phyloP scores from a whole-genome alignment of 192 early-diverging fungal genomes.

The Coemansia sp. region DNA sequence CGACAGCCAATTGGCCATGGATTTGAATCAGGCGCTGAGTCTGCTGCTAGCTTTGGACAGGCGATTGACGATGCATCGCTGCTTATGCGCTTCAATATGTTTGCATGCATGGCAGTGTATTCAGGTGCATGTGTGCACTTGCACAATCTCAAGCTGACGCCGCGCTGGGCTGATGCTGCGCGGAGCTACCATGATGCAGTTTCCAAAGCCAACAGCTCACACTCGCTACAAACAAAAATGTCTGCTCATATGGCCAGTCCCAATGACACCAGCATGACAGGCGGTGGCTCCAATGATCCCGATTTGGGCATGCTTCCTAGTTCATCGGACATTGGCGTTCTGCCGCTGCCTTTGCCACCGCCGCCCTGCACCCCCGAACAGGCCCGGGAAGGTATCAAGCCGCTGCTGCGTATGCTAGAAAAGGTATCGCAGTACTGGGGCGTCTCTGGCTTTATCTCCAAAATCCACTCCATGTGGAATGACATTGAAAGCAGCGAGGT shows the following conservation, averaged over 20 bases:
- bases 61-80: constrained; percentile 40
- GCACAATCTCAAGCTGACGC: constrained; percentile 32
- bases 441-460: constrained; percentile 25
- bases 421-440: constrained; percentile 40
- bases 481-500: constrained; percentile 32
- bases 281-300: constrained; percentile 2
- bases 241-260: constrained; percentile 1
- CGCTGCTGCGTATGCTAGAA: constrained; percentile 39
- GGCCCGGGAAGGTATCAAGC: constrained; percentile 38
- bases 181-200: constrained; percentile 21
- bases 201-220: constrained; percentile 24
- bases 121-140: constrained; percentile 37
- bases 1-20: neutral
- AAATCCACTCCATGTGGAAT: constrained; percentile 33
- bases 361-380: constrained; percentile 39
- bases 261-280: constrained; percentile 3
- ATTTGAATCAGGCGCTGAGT: constrained; percentile 14
- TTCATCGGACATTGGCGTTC: constrained; percentile 22
- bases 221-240: constrained; percentile 4
- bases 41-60: constrained; percentile 20
- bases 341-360: constrained; percentile 33
- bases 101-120: constrained; percentile 29
- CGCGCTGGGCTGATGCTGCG: constrained; percentile 33
- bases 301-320: constrained; percentile 29
- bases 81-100: constrained; percentile 42